These are phyloP conservation scores for Deuterostichococcus epilithicus DNA, from an alignment of 139 green algal genomes.

Conservation along the genomic window DNA sequence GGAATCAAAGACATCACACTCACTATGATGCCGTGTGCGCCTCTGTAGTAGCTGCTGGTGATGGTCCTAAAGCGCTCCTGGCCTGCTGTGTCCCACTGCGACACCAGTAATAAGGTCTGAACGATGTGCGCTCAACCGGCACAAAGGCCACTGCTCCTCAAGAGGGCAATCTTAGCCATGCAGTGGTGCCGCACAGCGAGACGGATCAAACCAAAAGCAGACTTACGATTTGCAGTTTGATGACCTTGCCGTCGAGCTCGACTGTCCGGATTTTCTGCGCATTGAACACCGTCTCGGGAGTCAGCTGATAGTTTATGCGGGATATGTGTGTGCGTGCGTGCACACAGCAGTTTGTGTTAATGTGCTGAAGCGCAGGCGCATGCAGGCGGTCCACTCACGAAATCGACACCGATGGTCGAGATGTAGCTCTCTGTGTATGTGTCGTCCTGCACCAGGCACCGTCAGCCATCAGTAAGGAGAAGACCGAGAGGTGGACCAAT, in stretches of 20 bases:
- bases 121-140: no score
- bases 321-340: not conserved
- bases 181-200: not conserved
- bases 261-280: conserved; percentile 98
- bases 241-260: conserved; percentile 98
- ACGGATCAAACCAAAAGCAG: not conserved
- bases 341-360: not conserved
- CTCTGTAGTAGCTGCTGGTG: conserved; percentile 97
- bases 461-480: not conserved
- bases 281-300: not conserved
- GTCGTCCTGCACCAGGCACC: conserved; percentile 77
- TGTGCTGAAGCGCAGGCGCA: conserved; percentile 5
- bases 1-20: not conserved
- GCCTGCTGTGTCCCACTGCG: conserved; percentile 98
- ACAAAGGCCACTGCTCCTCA: not conserved
- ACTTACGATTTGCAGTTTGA: conserved; percentile 98
- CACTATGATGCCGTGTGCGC: conserved; percentile 96
- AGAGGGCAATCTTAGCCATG: not conserved
- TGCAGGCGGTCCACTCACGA: conserved; percentile 68
- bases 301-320: not conserved
- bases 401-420: conserved; percentile 99
- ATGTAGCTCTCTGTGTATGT: conserved; percentile 99
- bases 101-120: no score
- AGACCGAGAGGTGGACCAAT: not conserved
- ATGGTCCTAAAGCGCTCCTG: conserved; percentile 99